These are phyloP conservation scores for Phytopythium ostracodes DNA, from an alignment of 352 stramenopile genomes.

Conservation along the genomic window DNA sequence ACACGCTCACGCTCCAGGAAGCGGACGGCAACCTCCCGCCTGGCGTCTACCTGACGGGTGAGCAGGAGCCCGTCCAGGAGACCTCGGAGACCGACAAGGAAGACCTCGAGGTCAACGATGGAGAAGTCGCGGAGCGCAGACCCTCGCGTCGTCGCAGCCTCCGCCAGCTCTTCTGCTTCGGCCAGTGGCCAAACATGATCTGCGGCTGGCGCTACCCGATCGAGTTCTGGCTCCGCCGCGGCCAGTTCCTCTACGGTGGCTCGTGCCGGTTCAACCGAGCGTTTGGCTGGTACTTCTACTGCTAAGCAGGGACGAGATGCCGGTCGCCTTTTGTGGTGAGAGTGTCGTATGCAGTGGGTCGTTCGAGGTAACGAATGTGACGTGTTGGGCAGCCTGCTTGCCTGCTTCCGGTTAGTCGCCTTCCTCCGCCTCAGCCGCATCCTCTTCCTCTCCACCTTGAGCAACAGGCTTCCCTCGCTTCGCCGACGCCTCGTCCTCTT, in stretches of 20 bases:
- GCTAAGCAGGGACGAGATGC: slow-evolving; percentile 7
- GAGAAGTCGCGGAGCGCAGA: not conserved
- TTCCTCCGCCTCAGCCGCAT: not conserved
- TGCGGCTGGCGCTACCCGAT: slow-evolving; percentile 42
- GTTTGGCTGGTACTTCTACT: slow-evolving; percentile 35
- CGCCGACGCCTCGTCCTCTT: slow-evolving; percentile 63
- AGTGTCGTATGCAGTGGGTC: not conserved
- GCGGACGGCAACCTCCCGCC: slow-evolving; percentile 1
- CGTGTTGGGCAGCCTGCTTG: not conserved
- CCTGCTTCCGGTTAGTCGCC: not conserved
- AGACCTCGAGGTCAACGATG: not conserved
- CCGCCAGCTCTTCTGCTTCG: slow-evolving; percentile 21
- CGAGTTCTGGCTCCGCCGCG: slow-evolving; percentile 31
- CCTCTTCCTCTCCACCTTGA: not conserved
- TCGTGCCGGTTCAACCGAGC: slow-evolving; percentile 23
- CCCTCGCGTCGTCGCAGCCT: slow-evolving; percentile 11
- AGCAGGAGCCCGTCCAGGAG: slow-evolving; percentile 11
- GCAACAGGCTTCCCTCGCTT: slow-evolving; percentile 19
- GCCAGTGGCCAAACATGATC: not conserved
- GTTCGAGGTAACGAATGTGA: not conserved
- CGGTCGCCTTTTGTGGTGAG: not conserved
- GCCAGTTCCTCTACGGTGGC: slow-evolving; percentile 23
- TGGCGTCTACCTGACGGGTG: slow-evolving; percentile 13
- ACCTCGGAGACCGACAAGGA: not conserved
- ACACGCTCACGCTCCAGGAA: slow-evolving; percentile 3